Evolutionary conservation across 164 flowering plant genomes (phyloP).

Genomic region (Nymphaea thermarum): DNA sequence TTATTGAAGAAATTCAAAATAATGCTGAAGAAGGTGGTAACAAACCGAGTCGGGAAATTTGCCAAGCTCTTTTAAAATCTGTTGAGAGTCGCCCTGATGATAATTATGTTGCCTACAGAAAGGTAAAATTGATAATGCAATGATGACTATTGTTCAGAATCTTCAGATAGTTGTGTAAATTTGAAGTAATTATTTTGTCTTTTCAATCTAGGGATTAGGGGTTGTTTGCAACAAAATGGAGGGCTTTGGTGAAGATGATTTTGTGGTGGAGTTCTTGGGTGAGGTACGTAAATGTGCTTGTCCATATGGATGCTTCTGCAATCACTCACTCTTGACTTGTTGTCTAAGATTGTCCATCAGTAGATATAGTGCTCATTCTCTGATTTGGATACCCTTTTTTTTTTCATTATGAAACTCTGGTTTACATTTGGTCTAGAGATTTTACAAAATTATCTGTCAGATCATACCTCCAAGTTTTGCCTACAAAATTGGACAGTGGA

Average conservation of each 20-base stretch:
- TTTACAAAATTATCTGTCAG: too few species aligned
- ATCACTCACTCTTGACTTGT: too few species aligned
- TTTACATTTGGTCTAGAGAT: too few species aligned
- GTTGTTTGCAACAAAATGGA: constrained; percentile 91
- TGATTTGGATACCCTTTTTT: too few species aligned
- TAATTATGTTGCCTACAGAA: constrained; percentile 92
- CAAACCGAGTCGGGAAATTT: constrained; percentile 32
- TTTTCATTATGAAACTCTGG: too few species aligned
- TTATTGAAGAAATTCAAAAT: constrained; percentile 61
- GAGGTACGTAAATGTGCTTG: constrained; percentile 44
- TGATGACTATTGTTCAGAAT: neutral
- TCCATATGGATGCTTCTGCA: too few species aligned
- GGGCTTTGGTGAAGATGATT: constrained; percentile 88
- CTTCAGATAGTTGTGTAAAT: neutral
- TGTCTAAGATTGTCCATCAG: too few species aligned
- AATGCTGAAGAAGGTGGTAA: constrained; percentile 46
- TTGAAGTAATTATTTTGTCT: neutral
- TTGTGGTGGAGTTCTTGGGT: constrained; percentile 96
- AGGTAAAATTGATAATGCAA: constrained; percentile 30
- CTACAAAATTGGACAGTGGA: too few species aligned
- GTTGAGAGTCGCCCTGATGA: constrained; percentile 77
- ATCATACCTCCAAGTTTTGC: too few species aligned
- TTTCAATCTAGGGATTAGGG: constrained; percentile 76
- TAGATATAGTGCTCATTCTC: too few species aligned
- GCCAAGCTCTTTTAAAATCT: constrained; percentile 60